A percentile compares a stretch with the other conserved stretches of the same genome.
These are phyloP conservation scores for Podila horticola DNA, from an alignment of 192 early-diverging fungal genomes.

Conservation along the genomic window DNA sequence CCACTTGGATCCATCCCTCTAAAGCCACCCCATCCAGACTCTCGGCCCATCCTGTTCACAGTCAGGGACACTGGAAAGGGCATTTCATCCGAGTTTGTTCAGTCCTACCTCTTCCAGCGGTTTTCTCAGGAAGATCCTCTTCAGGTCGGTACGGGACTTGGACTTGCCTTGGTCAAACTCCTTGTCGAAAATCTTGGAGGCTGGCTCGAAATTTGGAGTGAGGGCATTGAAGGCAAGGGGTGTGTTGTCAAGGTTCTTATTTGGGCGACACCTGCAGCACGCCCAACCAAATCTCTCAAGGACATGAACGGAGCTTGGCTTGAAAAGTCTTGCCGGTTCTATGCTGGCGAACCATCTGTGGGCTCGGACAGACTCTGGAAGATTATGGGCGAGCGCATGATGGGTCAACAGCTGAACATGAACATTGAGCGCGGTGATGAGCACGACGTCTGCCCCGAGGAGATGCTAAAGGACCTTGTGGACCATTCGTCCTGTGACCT, in stretches of 20 bases:
- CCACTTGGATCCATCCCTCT: conserved; percentile 11
- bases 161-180: conserved; percentile 54
- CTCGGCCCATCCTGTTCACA: conserved; percentile 51
- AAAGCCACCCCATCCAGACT: conserved; percentile 25
- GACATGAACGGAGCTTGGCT: conserved; percentile 27
- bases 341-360: conserved; percentile 28
- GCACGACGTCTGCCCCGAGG: conserved; percentile 16
- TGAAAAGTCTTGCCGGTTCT: conserved; percentile 32
- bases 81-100: conserved; percentile 55
- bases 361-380: conserved; percentile 35
- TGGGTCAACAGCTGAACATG: conserved; percentile 45
- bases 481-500: conserved; percentile 30
- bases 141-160: conserved; percentile 59
- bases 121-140: conserved; percentile 63
- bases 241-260: conserved; percentile 44
- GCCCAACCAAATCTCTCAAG: conserved; percentile 27
- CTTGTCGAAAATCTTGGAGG: conserved; percentile 58
- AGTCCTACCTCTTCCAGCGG: conserved; percentile 52
- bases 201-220: conserved; percentile 54
- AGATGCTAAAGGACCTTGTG: conserved; percentile 28
- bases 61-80: conserved; percentile 61
- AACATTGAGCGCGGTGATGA: conserved; percentile 35
- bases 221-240: conserved; percentile 46
- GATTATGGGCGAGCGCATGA: conserved; percentile 41
- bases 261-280: conserved; percentile 28